Evolutionary conservation across 208 protist genomes (phyloP), one percentile per base, ranked within the genome.

Genomic region (Lotmaria passim): DNA sequence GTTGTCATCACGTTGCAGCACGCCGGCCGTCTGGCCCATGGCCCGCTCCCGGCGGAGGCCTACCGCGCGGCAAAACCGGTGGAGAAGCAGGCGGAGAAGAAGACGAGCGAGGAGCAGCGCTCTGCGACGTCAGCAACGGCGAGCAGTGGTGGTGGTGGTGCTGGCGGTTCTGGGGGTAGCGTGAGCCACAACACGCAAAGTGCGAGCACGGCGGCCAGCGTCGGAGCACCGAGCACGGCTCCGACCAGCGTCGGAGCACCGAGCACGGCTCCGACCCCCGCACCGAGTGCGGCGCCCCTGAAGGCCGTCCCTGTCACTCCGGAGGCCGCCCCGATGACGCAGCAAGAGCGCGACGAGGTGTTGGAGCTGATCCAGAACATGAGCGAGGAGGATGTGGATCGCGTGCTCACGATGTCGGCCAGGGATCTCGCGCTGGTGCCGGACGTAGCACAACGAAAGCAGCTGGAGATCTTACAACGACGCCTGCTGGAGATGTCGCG

Each of bases 1-100:
- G 82, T 93, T 1, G 79, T 93, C 31, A 85, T 91, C 72, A 87
- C 93, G 39, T 69, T 96, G 48, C 91, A 96, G 67, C 91, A 96
- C 77, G 88, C 91, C 10, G 84, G 86, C 0, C 75, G 80, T 23
- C 65, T 96, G 12, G 79, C 78, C 1, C 66, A 70, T 15, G 75
- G 75, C 12, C 23, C 52, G 30, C 81, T 94, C 7, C 85, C 91
- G 5, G 43, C 73, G 24, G 89, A 84, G 38, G 89, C 91, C 2
- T 83, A 80, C 68, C 72, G 59, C 36, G 60, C 63, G 10, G 2
- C 50, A 2, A 57, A 12, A 3, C 58, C 17, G 2, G 39, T 31
- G 48, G 31, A 65, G 0, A 65, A 53, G 44, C 33, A 57, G 3
- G 43, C 48, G 28, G 73, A 53, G 19, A 55, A 53, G 36, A 58